Evolutionary conservation across 2,329 filamentous ascomycete genomes (phyloP).

Genomic region (Leptodontidium sp.): DNA sequence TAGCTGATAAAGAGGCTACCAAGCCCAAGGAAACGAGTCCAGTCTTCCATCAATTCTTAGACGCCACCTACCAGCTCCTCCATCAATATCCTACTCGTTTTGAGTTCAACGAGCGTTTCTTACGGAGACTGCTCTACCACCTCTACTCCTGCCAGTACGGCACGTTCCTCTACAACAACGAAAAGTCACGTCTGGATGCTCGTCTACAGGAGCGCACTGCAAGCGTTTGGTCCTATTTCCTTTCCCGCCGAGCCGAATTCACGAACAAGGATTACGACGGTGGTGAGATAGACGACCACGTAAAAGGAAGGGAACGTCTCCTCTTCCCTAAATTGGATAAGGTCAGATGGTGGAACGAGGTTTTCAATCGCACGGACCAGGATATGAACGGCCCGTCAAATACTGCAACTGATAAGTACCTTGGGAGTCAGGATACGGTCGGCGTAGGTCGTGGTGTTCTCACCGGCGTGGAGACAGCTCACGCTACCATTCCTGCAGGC

Average conservation of each 20-base stretch:
- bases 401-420: slow-evolving; percentile 51
- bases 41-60: slow-evolving; percentile 97
- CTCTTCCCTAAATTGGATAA: slow-evolving; percentile 81
- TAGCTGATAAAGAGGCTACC: slow-evolving; percentile 72
- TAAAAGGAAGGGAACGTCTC: slow-evolving; percentile 81
- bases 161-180: slow-evolving; percentile 94
- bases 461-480: slow-evolving; percentile 42
- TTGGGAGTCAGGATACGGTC: slow-evolving; percentile 29
- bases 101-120: slow-evolving; percentile 94
- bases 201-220: slow-evolving; percentile 75
- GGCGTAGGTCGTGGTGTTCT: slow-evolving; percentile 35
- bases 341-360: slow-evolving; percentile 92
- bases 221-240: slow-evolving; percentile 96
- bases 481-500: slow-evolving; percentile 32
- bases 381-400: slow-evolving; percentile 87
- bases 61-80: slow-evolving; percentile 90
- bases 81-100: slow-evolving; percentile 88
- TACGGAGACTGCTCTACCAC: slow-evolving; percentile 89
- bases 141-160: slow-evolving; percentile 96
- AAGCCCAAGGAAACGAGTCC: slow-evolving; percentile 91
- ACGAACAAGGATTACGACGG: slow-evolving; percentile 80
- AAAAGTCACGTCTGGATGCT: slow-evolving; percentile 82
- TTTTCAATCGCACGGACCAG: slow-evolving; percentile 84
- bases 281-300: slow-evolving; percentile 75
- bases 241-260: slow-evolving; percentile 82